Conservation (phyloP, 202 grass and related monocot genomes). For the Brachypodium distachyon region DNA sequence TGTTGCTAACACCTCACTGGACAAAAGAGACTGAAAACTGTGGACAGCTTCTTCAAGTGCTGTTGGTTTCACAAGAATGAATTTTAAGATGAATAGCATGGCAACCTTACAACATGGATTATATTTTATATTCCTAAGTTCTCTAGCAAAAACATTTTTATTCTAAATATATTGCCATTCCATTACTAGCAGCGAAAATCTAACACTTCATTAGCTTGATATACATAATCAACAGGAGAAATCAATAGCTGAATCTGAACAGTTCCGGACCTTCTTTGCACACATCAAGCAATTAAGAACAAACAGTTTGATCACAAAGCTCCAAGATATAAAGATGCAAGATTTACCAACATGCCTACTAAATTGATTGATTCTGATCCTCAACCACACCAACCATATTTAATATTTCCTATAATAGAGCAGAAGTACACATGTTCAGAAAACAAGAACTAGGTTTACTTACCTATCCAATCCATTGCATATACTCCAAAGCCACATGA, state of each 20-base stretch:
- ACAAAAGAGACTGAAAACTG: neutral
- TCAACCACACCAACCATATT: neutral
- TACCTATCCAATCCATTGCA: conserved; percentile 98
- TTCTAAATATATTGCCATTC: neutral
- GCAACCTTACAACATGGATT: neutral
- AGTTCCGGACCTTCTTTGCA: neutral
- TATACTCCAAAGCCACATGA: conserved; percentile 85
- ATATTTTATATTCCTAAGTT: neutral
- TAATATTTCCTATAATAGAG: neutral
- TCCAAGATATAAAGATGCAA: neutral
- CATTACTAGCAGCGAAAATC: neutral
- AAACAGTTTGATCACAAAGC: neutral
- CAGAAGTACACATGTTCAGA: conserved; percentile 5
- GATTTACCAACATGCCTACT: neutral
- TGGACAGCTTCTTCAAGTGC: neutral
- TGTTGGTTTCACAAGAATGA: neutral
- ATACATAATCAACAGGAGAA: neutral
- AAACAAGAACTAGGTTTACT: neutral
- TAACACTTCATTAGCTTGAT: neutral
- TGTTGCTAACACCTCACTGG: neutral
- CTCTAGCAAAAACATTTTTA: neutral
- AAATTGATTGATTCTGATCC: neutral
- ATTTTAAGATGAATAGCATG: neutral
- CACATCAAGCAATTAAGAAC: neutral
- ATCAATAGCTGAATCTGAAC: neutral